These are phyloP conservation scores for Saccharomyces hybrid DNA, from an alignment of 1,139 yeast genomes.

Conservation along the genomic window DNA sequence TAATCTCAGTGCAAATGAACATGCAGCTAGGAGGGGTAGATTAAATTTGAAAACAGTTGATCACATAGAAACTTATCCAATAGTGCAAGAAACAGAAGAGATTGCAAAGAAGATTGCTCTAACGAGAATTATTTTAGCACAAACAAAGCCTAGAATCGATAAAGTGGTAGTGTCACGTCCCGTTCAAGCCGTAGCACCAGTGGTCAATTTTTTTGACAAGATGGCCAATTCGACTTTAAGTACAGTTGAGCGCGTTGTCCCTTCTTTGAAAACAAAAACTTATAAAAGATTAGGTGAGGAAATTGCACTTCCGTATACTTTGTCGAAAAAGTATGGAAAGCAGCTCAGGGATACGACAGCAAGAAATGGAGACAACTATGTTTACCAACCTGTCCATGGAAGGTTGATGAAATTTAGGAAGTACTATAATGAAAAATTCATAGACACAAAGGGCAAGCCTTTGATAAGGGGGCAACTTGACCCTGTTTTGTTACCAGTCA, in stretches of 20 bases:
- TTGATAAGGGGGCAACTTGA: conserved; percentile 53
- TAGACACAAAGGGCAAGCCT: conserved; percentile 55
- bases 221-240: conserved; percentile 29
- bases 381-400: conserved; percentile 41
- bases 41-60: conserved; percentile 25
- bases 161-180: conserved; percentile 31
- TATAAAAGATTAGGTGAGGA: conserved; percentile 27
- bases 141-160: conserved; percentile 38
- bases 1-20: not conserved
- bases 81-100: conserved; percentile 37
- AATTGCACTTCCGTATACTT: conserved; percentile 26
- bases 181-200: conserved; percentile 29
- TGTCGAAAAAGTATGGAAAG: conserved; percentile 22
- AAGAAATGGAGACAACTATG: conserved; percentile 21
- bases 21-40: not conserved
- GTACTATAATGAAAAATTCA: conserved; percentile 36
- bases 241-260: conserved; percentile 30
- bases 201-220: conserved; percentile 32
- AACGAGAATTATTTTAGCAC: conserved; percentile 36
- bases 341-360: conserved; percentile 26
- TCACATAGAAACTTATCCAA: conserved; percentile 36
- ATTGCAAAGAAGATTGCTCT: conserved; percentile 33
- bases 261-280: conserved; percentile 32
- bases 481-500: conserved; percentile 55
- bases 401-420: conserved; percentile 37